Evolutionary conservation across 2,329 filamentous ascomycete species (phyloP).

Genomic region (Trichophyton mentagrophytes): DNA sequence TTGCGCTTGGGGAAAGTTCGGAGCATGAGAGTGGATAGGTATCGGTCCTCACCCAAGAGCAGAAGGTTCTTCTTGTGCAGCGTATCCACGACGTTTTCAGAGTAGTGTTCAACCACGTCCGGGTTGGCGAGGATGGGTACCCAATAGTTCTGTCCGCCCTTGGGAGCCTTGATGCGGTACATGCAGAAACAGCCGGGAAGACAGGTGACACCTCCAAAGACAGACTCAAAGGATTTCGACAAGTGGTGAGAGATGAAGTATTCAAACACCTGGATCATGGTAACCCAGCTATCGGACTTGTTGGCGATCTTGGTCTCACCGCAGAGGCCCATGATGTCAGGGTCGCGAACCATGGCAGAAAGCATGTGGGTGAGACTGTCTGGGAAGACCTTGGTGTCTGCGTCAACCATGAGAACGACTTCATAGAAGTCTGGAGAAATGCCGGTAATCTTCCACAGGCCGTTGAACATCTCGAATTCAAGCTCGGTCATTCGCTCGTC

Average conservation of each 20-base stretch:
- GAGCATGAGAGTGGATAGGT: conserved; percentile 92
- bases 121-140: conserved; percentile 97
- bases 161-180: conserved; percentile 99
- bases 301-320: conserved; percentile 99
- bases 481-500: conserved; percentile 99
- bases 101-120: conserved; percentile 97
- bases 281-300: conserved; percentile 87
- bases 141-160: conserved; percentile 98
- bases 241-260: conserved; percentile 97
- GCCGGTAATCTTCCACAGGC: conserved; percentile 94
- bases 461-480: conserved; percentile 99
- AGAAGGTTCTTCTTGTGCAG: conserved; percentile 95
- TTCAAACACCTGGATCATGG: conserved; percentile 97
- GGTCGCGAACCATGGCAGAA: conserved; percentile 97
- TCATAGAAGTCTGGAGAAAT: conserved; percentile 98
- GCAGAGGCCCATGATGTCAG: conserved; percentile 97
- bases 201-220: conserved; percentile 98
- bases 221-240: conserved; percentile 92
- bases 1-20: conserved; percentile 98
- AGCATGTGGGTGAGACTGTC: conserved; percentile 98
- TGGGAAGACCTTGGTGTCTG: conserved; percentile 97
- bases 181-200: conserved; percentile 98
- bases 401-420: conserved; percentile 96
- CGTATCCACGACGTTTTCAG: conserved; percentile 96
- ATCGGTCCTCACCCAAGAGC: conserved; percentile 84